Base-by-base conservation (phyloP, 164 flowering plant species). In the Houttuynia cordata region DNA sequence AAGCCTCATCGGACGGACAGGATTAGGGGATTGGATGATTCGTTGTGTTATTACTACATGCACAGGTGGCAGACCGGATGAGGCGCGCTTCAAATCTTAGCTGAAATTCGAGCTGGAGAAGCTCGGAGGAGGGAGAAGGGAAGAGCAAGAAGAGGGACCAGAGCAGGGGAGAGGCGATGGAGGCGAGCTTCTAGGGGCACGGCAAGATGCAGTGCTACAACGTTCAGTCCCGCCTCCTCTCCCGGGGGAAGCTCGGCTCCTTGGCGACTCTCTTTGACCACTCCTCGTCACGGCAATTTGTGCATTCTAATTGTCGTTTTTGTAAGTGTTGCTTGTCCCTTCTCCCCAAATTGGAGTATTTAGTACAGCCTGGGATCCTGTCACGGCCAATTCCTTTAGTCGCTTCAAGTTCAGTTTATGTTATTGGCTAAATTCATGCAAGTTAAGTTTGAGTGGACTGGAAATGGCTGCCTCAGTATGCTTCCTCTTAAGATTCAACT, bases 241-340 rank as follows among this genome's bases (percentile, higher is more conserved):
- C 74, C 23, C 68, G 74, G 56, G 71, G 65, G 64, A 79, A 74
- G 61, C 73, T 68, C 59, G 77, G 80, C 10, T 70, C 71, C 20
- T 54, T 72, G 21, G n/a, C n/a, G n/a, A n/a, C 66, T 61, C 30
- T 62, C 62, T 68, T 68, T 30, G 37, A 30, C 13, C 72, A 75
- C 51, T 69, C 81, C 14, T 51, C 76, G 10, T 76, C 79, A 45
- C 65, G 53, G 63, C 68, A 53, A 54, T 10, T 54, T 18, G 34
- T 41, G 56, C 24, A 15, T 25, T 24, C 18, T 57, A 34, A n/a
- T 34, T 3, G 13, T 57, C 23, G n/a, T 20, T 37, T 18, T 34
- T 59, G 62, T 59, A 59, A 59, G 62, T 59, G 4, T 20, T 53
- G 4, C 24, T 53, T 53, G 13, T 17, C 56, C 12, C 14, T 45